phyloP scores from a whole-genome alignment of 768 basidiomycete genomes.

The Mycena kentingensis region DNA sequence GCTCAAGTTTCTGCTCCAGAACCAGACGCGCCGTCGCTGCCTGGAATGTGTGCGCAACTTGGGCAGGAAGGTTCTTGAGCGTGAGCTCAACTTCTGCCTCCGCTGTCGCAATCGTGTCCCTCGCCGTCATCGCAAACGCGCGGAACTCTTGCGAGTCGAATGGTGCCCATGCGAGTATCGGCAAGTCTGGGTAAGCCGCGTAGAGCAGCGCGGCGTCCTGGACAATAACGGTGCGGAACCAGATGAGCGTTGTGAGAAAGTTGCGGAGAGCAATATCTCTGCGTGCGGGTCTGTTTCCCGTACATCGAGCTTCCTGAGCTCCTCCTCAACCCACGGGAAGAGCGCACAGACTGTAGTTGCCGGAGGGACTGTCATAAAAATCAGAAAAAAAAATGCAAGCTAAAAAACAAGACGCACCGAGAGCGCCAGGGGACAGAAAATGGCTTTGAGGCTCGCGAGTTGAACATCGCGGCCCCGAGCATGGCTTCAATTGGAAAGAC shows the following conservation, averaged over 20 bases:
- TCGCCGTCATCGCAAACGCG: too few relatives aligned
- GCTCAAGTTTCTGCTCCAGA: conserved; percentile 1
- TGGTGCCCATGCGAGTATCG: conserved; percentile 26
- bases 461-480: too few relatives aligned
- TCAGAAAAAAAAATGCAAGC: not conserved
- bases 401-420: conserved; percentile 25
- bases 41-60: conserved; percentile 10
- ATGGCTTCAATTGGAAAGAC: too few relatives aligned
- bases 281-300: not conserved
- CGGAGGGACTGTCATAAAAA: conserved; percentile 23
- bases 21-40: not conserved
- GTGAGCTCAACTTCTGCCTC: too few relatives aligned
- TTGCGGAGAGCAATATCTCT: conserved; percentile 29
- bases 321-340: conserved; percentile 32
- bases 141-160: too few relatives aligned
- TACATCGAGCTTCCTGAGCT: conserved; percentile 9
- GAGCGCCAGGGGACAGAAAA: conserved; percentile 23
- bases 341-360: conserved; percentile 13
- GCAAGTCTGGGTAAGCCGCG: conserved; percentile 15
- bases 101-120: too few relatives aligned
- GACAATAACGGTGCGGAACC: conserved; percentile 30
- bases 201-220: conserved; percentile 37
- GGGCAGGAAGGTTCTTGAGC: conserved; percentile 29
- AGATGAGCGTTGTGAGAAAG: conserved; percentile 29
- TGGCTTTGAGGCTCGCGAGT: conserved; percentile 29